Evolutionary conservation across 768 basidiomycete species (phyloP), one percentile per base, ranked within the genome.

Genomic region (Macrolepiota dolichaula): DNA sequence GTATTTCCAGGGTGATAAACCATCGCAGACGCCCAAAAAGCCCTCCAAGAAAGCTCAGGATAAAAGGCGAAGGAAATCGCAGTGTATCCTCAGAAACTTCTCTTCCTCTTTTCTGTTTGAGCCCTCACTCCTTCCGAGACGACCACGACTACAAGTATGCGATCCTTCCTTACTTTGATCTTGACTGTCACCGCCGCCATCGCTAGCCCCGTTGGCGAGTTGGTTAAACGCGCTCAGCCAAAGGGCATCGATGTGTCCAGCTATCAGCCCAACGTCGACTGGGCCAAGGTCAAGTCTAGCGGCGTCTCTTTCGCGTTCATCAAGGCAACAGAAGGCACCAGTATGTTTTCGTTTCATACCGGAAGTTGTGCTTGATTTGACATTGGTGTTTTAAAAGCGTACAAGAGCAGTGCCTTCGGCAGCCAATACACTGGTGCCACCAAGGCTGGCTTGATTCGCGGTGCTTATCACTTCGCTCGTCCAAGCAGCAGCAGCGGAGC

Each of bases 321-420:
- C 79, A 88, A 88, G 68, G 87, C 86, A 9, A 88, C 86, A 2
- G 86, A 88, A 68, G 81, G 81, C 9, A 85, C 77, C n/a, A 67
- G 84, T 85, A 53, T 59, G 74, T 66, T 7, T 47, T 12, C 19
- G 29, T 44, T 17, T 22, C n/a, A 1, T 27, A 32, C 29, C 29
- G 7, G 24, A 4, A 9, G 19, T 19, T 52, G 11, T 17, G 1
- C 4, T 7, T 32, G 15, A 36, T 27, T 46, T 22, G 10, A 3
- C 1, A 12, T 42, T 38, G 13, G 38, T 37, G 19, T 3, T 9
- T 40, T 17, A 13, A 24, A 15, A 32, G 25, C 40, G 44, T 52
- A 17, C 38, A 19, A 49, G 25, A 6, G 25, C 25, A 12, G 22
- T 13, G 0, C 22, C 22, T 57, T 57, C 36, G 50, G 27, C 19